These are phyloP conservation scores for Phytomonas sp. DNA, from an alignment of 208 protist species.

Conservation along the genomic window DNA sequence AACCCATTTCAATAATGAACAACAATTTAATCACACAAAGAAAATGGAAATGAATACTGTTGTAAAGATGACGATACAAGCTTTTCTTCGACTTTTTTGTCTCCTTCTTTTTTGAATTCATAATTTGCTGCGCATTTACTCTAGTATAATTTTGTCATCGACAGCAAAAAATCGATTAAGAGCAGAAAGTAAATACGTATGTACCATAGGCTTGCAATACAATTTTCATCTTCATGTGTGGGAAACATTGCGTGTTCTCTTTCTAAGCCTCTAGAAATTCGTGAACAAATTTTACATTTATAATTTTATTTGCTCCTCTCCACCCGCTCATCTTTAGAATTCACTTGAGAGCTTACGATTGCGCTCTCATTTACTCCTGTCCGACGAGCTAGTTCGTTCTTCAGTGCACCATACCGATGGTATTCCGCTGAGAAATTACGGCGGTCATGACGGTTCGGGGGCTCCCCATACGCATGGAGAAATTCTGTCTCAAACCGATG, in stretches of 20 bases:
- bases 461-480: constrained; percentile 38
- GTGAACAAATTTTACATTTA: not conserved
- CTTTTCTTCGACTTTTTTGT: not conserved
- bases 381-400: constrained; percentile 57
- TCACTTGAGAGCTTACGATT: not conserved
- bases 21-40: not conserved
- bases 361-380: not conserved
- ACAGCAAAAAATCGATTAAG: not conserved
- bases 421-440: constrained; percentile 51
- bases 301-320: not conserved
- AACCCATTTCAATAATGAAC: not conserved
- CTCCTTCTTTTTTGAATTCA: not conserved
- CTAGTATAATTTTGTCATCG: not conserved
- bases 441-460: constrained; percentile 50
- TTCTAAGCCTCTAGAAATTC: not conserved
- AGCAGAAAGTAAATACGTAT: not conserved
- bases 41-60: not conserved
- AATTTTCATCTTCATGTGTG: not conserved
- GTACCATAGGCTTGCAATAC: not conserved
- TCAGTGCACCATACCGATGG: constrained; percentile 70
- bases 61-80: not conserved
- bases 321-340: not conserved
- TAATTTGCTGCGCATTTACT: not conserved
- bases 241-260: not conserved
- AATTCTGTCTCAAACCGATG: constrained; percentile 78